These are phyloP conservation scores for Globisporangium solare DNA, from an alignment of 352 stramenopile species.

Conservation along the genomic window DNA sequence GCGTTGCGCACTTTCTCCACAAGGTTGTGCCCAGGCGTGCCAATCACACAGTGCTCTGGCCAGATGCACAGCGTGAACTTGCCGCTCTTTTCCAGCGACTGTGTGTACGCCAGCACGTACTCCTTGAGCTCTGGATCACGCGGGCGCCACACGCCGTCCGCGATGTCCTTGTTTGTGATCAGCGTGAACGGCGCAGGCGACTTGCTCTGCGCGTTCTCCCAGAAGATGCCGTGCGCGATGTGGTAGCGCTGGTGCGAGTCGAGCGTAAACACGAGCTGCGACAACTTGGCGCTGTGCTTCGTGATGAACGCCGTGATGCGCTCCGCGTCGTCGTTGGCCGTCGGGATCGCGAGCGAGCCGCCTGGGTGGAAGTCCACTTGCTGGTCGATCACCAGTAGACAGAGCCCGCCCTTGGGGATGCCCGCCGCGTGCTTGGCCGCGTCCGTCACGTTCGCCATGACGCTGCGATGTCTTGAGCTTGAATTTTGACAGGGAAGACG, in stretches of 20 bases:
- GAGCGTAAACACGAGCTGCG: slow-evolving; percentile 93
- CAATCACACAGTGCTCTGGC: slow-evolving; percentile 97
- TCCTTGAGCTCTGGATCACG: slow-evolving; percentile 61
- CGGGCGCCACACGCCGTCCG: slow-evolving; percentile 45
- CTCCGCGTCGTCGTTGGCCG: slow-evolving; percentile 84
- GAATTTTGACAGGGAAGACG: neutral
- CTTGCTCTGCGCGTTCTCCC: slow-evolving; percentile 60
- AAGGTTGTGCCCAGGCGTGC: slow-evolving; percentile 87
- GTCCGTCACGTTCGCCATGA: slow-evolving; percentile 23
- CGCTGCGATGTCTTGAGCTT: slow-evolving; percentile 7
- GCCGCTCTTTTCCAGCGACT: slow-evolving; percentile 76
- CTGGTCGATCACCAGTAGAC: slow-evolving; percentile 93
- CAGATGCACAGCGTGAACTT: slow-evolving; percentile 94
- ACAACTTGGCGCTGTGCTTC: slow-evolving; percentile 46
- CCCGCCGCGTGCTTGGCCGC: slow-evolving; percentile 34
- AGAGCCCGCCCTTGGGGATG: slow-evolving; percentile 43
- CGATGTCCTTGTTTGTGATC: slow-evolving; percentile 86
- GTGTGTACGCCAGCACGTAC: slow-evolving; percentile 91
- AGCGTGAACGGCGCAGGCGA: slow-evolving; percentile 90
- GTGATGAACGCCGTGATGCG: slow-evolving; percentile 89
- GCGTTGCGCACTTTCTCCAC: slow-evolving; percentile 79
- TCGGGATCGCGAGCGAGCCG: slow-evolving; percentile 94
- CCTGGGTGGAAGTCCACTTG: slow-evolving; percentile 96
- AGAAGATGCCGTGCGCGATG: slow-evolving; percentile 95
- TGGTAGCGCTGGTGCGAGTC: slow-evolving; percentile 96